Base-by-base conservation (phyloP, 345 rosid species). In the Ceriops tagal region DNA sequence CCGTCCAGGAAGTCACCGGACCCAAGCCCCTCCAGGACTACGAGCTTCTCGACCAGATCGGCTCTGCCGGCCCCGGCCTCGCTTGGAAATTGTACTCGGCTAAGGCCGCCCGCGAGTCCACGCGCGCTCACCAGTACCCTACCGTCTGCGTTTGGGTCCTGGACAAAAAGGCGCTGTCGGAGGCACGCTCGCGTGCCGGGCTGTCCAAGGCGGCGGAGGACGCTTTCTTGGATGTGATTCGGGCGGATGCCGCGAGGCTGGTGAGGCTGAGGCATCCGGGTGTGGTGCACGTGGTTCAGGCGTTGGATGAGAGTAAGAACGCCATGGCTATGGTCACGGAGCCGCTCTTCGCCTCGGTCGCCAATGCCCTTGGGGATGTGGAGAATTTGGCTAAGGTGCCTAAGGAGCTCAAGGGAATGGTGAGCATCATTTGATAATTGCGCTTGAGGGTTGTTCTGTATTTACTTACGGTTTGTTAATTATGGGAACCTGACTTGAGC, bases 261-360 rank as follows among this genome's bases (percentile, higher is more conserved):
- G 98, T 95, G 58, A 61, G 99, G 83, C 79, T 95, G 77, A 75
- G 99, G 85, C 99, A 95, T 70, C 98, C 99, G 0, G 99, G 99
- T 34, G 93, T 95, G 64, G 92, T 95, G 1, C 98, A 95, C 70
- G 97, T 95, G 73, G 96, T 95, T 71, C 98, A 92, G 84, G 96
- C 93, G 16, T 83, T 95, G 61, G 99, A 95, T 62, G 99, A 95
- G 85, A 90, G 68, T 53, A 95, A 95, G 81, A 88, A 88, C 70
- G 88, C 96, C 22, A 92, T 95, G 91, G 96, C 98, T 62, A 92
- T 95, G 88, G 99, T 90, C 61, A 95, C 98, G 16, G 97, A 95
- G 71, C 99, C 98, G n/a, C 82, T 95, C 27, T 89, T 92, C 20
- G 89, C 93, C 3, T 95, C 99, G 1, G 96, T 86, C 65, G 91